phyloP scores from a whole-genome alignment of 1,139 yeast species.

The Nadsonia starkeyi-henricii region DNA sequence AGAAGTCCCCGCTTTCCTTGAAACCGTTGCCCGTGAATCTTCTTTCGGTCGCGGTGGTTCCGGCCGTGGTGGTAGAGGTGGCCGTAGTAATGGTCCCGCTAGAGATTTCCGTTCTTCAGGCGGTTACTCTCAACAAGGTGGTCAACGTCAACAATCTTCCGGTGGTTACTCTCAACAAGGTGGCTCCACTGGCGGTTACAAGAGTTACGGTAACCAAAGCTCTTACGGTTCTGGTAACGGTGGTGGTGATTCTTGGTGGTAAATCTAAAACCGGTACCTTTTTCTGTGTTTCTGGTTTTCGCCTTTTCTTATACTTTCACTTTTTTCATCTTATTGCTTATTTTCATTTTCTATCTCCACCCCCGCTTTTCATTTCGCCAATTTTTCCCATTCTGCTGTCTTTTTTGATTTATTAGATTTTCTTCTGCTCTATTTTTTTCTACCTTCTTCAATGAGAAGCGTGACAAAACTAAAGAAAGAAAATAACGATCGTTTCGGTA shows the following conservation, averaged over 20 bases:
- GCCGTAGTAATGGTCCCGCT: slow-evolving; percentile 14
- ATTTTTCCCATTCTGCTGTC: background rate
- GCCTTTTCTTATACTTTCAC: background rate
- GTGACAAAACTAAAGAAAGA: background rate
- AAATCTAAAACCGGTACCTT: background rate
- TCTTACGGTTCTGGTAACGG: slow-evolving; percentile 14
- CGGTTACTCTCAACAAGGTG: slow-evolving; percentile 17
- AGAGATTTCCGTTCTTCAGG: slow-evolving; percentile 28
- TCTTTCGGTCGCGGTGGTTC: slow-evolving; percentile 43
- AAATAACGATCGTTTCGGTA: background rate
- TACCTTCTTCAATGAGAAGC: background rate
- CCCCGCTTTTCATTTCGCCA: background rate
- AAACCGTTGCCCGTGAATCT: slow-evolving; percentile 66
- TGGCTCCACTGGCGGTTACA: slow-evolving; percentile 21
- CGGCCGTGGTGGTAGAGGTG: slow-evolving; percentile 38
- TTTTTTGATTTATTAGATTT: slow-evolving; percentile 2
- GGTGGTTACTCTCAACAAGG: slow-evolving; percentile 22
- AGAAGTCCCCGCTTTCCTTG: slow-evolving; percentile 85
- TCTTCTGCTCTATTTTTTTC: slow-evolving; percentile 2
- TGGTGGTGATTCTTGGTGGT: slow-evolving; percentile 6
- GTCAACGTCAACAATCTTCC: slow-evolving; percentile 7
- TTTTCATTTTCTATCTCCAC: slow-evolving; percentile 4
- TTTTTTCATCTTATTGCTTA: slow-evolving; percentile 5
- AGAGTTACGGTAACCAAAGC: slow-evolving; percentile 21
- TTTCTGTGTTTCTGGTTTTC: background rate